phyloP scores from a whole-genome alignment of 495 filamentous ascomycete genomes.

The Trichoderma gamsii region DNA sequence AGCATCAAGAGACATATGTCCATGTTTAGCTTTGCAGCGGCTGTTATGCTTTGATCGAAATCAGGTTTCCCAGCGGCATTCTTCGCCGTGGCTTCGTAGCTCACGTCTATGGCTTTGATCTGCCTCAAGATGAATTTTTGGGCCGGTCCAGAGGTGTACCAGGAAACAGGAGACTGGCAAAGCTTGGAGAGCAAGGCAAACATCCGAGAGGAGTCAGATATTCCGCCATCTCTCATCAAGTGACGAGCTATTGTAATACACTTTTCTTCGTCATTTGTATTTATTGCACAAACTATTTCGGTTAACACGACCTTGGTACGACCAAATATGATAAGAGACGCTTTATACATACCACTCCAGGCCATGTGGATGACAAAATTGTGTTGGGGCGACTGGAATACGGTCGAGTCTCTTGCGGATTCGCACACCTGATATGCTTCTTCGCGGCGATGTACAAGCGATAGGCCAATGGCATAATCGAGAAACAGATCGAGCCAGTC shows the following conservation, averaged over 20 bases:
- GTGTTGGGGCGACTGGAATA: slow-evolving; percentile 65
- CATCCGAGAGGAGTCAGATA: slow-evolving; percentile 77
- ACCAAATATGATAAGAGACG: not conserved
- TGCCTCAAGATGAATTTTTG: slow-evolving; percentile 88
- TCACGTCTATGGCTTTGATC: slow-evolving; percentile 77
- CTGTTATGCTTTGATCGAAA: slow-evolving; percentile 18
- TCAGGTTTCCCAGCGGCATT: slow-evolving; percentile 32
- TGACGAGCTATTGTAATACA: slow-evolving; percentile 63
- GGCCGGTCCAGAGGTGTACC: slow-evolving; percentile 53
- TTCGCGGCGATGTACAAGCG: slow-evolving; percentile 47
- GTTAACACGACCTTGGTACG: slow-evolving; percentile 20
- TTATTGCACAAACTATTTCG: slow-evolving; percentile 66
- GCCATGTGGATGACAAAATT: slow-evolving; percentile 72
- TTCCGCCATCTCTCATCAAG: slow-evolving; percentile 81
- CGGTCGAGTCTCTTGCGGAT: slow-evolving; percentile 63
- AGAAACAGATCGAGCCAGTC: slow-evolving; percentile 89
- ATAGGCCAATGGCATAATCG: slow-evolving; percentile 70
- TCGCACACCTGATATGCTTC: slow-evolving; percentile 74
- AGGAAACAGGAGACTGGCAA: slow-evolving; percentile 51
- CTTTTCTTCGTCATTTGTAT: slow-evolving; percentile 71
- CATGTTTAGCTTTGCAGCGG: slow-evolving; percentile 31
- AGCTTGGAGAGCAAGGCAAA: slow-evolving; percentile 66
- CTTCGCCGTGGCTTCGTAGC: slow-evolving; percentile 20
- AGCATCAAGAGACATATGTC: slow-evolving; percentile 69
- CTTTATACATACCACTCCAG: slow-evolving; percentile 58